Evolutionary conservation across 495 filamentous ascomycete genomes (phyloP).

Genomic region (Penicillium coprophilum): DNA sequence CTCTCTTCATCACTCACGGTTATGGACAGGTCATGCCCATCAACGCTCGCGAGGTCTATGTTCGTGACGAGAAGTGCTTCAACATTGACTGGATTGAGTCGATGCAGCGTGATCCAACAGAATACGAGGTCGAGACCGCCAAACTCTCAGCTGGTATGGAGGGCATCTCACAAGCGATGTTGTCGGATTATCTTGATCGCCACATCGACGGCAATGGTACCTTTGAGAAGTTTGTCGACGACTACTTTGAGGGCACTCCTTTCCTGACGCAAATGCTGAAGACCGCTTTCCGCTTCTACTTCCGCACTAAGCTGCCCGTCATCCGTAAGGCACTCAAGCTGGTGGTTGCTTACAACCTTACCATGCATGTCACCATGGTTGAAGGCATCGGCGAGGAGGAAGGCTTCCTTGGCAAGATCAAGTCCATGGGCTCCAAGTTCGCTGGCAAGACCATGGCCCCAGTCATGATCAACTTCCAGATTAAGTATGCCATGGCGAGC

Average conservation of each 20-base stretch:
- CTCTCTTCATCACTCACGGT: conserved; percentile 82
- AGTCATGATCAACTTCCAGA: conserved; percentile 98
- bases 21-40: conserved; percentile 87
- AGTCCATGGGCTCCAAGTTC: conserved; percentile 74
- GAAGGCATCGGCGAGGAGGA: conserved; percentile 83
- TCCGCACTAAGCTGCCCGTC: conserved; percentile 75
- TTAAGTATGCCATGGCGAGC: conserved; percentile 89
- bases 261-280: conserved; percentile 93
- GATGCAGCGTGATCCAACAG: conserved; percentile 65
- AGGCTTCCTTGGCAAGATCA: conserved; percentile 72
- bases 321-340: conserved; percentile 90
- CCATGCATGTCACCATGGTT: conserved; percentile 86
- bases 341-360: conserved; percentile 89
- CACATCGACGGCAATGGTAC: conserved; percentile 76
- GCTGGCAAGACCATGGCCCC: conserved; percentile 84
- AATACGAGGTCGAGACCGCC: conserved; percentile 82
- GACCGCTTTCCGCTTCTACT: conserved; percentile 87
- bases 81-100: conserved; percentile 87
- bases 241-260: conserved; percentile 89
- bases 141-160: conserved; percentile 81
- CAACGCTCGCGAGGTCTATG: conserved; percentile 84
- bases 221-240: conserved; percentile 88
- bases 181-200: conserved; percentile 87
- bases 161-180: conserved; percentile 69
- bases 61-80: conserved; percentile 89